These are phyloP conservation scores for Linum tenue DNA, from an alignment of 345 rosid genomes.

Conservation along the genomic window DNA sequence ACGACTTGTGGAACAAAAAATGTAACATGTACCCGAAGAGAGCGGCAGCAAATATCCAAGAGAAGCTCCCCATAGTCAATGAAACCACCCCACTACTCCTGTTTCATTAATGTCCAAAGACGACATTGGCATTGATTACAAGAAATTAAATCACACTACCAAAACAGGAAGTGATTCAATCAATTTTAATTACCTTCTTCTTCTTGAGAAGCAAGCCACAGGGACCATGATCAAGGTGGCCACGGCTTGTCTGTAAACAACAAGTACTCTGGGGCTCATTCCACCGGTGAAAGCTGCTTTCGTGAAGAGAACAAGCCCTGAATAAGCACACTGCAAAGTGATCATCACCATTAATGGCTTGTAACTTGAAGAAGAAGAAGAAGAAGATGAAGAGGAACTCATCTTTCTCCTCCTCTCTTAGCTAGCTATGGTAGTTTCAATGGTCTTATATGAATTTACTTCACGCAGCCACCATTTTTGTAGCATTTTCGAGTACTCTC, in stretches of 20 bases:
- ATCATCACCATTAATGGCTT: slow-evolving; percentile 33
- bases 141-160: no score
- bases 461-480: no score
- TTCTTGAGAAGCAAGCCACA: slow-evolving; percentile 23
- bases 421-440: no score
- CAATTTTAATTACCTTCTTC: slow-evolving; percentile 6
- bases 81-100: not conserved
- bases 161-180: no score
- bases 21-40: slow-evolving; percentile 30
- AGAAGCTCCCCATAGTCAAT: slow-evolving; percentile 28
- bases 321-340: slow-evolving; percentile 26
- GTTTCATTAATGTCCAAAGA: no score
- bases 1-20: no score
- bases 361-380: not conserved
- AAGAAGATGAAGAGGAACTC: not conserved
- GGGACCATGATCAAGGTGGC: slow-evolving; percentile 33
- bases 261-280: slow-evolving; percentile 32
- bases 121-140: no score
- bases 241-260: slow-evolving; percentile 34
- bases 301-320: slow-evolving; percentile 20
- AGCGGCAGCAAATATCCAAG: slow-evolving; percentile 28
- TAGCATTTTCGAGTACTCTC: no score
- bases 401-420: not conserved
- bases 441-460: no score
- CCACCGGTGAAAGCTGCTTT: slow-evolving; percentile 37